Conservation (phyloP, 106 monocot species). For the Dendrobium catenatum region DNA sequence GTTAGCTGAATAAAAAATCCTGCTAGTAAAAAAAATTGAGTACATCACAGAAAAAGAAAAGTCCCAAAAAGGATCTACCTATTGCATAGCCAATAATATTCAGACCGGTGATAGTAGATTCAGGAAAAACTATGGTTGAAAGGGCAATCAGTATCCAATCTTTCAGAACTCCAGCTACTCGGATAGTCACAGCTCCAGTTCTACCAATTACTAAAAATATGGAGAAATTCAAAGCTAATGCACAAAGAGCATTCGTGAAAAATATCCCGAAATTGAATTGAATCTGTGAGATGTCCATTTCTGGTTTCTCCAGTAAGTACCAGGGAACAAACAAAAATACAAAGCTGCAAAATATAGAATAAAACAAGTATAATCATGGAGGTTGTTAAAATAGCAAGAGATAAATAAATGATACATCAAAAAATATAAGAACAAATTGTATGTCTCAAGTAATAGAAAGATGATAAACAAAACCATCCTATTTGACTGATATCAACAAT, state of each 20-base stretch:
- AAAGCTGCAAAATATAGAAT: slow-evolving; percentile 41
- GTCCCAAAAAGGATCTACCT: slow-evolving; percentile 35
- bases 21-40: neutral
- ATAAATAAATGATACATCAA: neutral
- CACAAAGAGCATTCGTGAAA: slow-evolving; percentile 84
- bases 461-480: too few relatives aligned
- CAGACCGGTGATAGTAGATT: slow-evolving; percentile 85
- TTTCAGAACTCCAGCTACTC: slow-evolving; percentile 94
- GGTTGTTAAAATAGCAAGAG: neutral
- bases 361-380: neutral
- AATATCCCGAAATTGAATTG: slow-evolving; percentile 92
- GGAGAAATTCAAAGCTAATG: slow-evolving; percentile 85
- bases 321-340: slow-evolving; percentile 86
- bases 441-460: too few relatives aligned
- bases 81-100: slow-evolving; percentile 92
- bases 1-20: slow-evolving; percentile 17
- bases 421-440: too few relatives aligned
- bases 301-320: slow-evolving; percentile 78
- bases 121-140: slow-evolving; percentile 93
- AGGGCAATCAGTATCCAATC: slow-evolving; percentile 98
- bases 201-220: slow-evolving; percentile 94
- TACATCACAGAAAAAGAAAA: neutral
- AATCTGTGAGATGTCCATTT: slow-evolving; percentile 65
- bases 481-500: too few relatives aligned
- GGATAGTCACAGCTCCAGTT: slow-evolving; percentile 88